phyloP scores from a whole-genome alignment of 495 filamentous ascomycete genomes.

The Penicillium egyptiacum region DNA sequence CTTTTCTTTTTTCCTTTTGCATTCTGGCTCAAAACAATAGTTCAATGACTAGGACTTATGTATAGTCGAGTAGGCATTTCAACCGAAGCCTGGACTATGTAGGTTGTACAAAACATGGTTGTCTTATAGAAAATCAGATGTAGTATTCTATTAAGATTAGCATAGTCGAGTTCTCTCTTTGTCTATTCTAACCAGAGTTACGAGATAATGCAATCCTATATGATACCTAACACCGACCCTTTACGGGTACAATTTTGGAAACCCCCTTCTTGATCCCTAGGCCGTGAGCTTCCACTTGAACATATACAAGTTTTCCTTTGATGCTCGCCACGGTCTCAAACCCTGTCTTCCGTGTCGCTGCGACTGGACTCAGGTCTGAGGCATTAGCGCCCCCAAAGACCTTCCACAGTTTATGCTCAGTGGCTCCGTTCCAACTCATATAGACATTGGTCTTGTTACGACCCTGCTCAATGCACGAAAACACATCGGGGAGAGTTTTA shows the following conservation, averaged over 20 bases:
- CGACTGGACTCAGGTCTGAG: background rate
- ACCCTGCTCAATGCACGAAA: constrained; percentile 13
- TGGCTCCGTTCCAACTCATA: constrained; percentile 38
- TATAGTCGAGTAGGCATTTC: too few relatives aligned
- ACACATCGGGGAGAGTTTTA: constrained; percentile 16
- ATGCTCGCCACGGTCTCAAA: background rate
- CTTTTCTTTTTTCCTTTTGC: background rate
- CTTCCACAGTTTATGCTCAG: constrained; percentile 22
- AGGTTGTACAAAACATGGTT: too few relatives aligned
- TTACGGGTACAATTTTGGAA: background rate
- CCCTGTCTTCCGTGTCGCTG: background rate
- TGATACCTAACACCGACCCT: background rate
- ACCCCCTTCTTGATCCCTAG: background rate
- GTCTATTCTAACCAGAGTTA: background rate
- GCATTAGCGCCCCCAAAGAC: constrained; percentile 4
- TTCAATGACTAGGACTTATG: background rate
- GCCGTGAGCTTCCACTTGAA: constrained; percentile 1
- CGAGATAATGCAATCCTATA: background rate
- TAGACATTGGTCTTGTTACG: constrained; percentile 19
- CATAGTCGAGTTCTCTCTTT: background rate
- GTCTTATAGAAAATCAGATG: too few relatives aligned
- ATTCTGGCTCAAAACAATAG: background rate
- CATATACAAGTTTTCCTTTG: background rate
- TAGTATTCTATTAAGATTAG: too few relatives aligned
- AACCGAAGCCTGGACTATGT: too few relatives aligned